These are phyloP conservation scores for Annulohypoxylon stygium DNA, from an alignment of 495 filamentous ascomycete species.

Conservation along the genomic window DNA sequence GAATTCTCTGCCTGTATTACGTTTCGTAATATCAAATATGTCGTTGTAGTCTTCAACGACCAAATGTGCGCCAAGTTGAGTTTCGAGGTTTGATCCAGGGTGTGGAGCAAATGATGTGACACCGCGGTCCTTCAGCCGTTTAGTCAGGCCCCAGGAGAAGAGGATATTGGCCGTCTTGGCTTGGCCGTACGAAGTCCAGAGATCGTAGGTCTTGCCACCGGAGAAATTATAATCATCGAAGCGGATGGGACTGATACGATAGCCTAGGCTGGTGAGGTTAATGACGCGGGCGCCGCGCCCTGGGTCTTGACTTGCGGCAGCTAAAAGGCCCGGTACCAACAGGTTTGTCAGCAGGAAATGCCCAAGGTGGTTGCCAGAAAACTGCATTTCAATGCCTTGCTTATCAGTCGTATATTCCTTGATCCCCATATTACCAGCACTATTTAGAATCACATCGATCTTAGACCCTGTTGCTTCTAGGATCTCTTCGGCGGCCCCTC, in stretches of 20 bases:
- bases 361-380: neutral
- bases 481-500: neutral
- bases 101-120: slow-evolving; percentile 54
- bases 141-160: slow-evolving; percentile 56
- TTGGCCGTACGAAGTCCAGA: slow-evolving; percentile 58
- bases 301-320: neutral
- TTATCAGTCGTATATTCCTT: neutral
- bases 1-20: slow-evolving; percentile 30
- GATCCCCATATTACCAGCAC: neutral
- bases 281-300: slow-evolving; percentile 51
- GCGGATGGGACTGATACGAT: slow-evolving; percentile 47
- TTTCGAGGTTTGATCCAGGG: slow-evolving; percentile 51
- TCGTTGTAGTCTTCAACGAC: slow-evolving; percentile 21
- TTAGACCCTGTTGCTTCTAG: neutral
- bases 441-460: slow-evolving; percentile 1
- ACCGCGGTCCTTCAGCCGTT: slow-evolving; percentile 47
- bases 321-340: neutral
- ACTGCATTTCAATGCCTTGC: neutral
- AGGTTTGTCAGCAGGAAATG: neutral
- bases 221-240: slow-evolving; percentile 53
- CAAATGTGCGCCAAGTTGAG: slow-evolving; percentile 13
- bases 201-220: slow-evolving; percentile 58
- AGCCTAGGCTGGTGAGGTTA: slow-evolving; percentile 54
- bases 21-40: slow-evolving; percentile 19
- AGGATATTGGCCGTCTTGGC: slow-evolving; percentile 65